These are phyloP conservation scores for Vaccinium vitisidaea DNA, from an alignment of 148 eudicot genomes.

Conservation along the genomic window DNA sequence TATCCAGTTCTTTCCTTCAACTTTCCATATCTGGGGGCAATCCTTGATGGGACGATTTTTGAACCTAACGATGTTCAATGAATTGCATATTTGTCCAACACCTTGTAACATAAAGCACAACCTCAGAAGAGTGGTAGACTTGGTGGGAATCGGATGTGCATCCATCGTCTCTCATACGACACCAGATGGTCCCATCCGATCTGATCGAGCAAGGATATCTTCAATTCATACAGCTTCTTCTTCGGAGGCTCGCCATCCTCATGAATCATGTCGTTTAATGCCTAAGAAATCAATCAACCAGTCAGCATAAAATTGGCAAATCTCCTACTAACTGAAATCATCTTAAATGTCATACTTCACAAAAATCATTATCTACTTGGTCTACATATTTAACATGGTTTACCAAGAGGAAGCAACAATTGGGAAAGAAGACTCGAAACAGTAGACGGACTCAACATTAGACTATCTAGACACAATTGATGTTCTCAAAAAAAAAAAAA, in stretches of 20 bases:
- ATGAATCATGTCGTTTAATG: slow-evolving; percentile 64
- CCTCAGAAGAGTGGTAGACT: slow-evolving; percentile 65
- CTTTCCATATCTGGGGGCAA: neutral
- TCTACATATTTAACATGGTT: neutral
- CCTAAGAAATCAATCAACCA: slow-evolving; percentile 35
- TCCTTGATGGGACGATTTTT: neutral
- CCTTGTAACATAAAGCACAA: neutral
- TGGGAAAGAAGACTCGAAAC: neutral
- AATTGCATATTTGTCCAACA: neutral
- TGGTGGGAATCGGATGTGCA: slow-evolving; percentile 79
- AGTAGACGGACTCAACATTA: no score
- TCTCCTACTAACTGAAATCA: neutral
- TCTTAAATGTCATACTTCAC: neutral
- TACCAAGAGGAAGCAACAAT: neutral
- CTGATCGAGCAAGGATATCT: slow-evolving; percentile 66
- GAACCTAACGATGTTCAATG: neutral
- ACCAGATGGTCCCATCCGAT: slow-evolving; percentile 87
- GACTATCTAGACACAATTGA: no score
- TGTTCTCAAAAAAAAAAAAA: no score
- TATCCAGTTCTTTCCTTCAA: neutral
- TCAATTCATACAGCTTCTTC: slow-evolving; percentile 77
- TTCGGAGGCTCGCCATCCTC: slow-evolving; percentile 66
- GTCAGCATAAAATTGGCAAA: neutral
- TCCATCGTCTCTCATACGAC: slow-evolving; percentile 73
- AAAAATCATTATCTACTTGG: neutral